phyloP scores from a whole-genome alignment of 768 basidiomycete species.

The Lactifluus piperatus region DNA sequence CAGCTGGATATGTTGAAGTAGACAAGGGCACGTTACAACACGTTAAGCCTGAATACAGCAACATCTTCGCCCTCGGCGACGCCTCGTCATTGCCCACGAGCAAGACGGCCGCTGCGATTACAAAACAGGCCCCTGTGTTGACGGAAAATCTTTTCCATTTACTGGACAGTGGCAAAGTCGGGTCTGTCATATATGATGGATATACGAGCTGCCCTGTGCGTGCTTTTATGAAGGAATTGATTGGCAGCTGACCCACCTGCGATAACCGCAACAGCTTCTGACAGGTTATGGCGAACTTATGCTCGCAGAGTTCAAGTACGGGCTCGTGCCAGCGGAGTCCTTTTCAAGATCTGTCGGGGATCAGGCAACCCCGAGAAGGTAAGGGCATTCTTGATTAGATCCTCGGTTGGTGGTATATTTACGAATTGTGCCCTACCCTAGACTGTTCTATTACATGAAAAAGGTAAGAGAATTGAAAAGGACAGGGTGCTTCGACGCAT shows the following conservation, averaged over 20 bases:
- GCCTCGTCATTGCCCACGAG: constrained; percentile 87
- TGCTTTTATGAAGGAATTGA: constrained; percentile 9
- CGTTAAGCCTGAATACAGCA: constrained; percentile 66
- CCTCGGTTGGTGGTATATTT: not conserved
- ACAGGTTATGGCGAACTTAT: constrained; percentile 77
- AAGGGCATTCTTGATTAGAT: constrained; percentile 22
- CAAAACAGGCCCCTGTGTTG: constrained; percentile 83
- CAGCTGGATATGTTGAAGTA: constrained; percentile 85
- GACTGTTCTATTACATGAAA: constrained; percentile 41
- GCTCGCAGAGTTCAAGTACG: constrained; percentile 94
- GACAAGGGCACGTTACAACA: constrained; percentile 76
- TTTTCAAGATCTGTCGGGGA: constrained; percentile 62
- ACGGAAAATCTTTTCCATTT: constrained; percentile 79
- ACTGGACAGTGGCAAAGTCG: constrained; percentile 62
- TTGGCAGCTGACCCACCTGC: not conserved
- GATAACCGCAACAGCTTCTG: constrained; percentile 47
- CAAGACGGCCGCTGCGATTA: constrained; percentile 94
- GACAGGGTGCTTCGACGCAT: not conserved
- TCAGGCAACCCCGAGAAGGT: constrained; percentile 72
- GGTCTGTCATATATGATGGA: constrained; percentile 71
- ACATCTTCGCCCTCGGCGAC: constrained; percentile 90
- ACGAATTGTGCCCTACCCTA: constrained; percentile 10
- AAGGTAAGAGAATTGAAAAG: constrained; percentile 23
- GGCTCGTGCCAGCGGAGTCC: constrained; percentile 77
- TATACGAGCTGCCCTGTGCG: constrained; percentile 83